phyloP scores from a whole-genome alignment of 257 asterid species.

The Nicotiana tomentosiformis region DNA sequence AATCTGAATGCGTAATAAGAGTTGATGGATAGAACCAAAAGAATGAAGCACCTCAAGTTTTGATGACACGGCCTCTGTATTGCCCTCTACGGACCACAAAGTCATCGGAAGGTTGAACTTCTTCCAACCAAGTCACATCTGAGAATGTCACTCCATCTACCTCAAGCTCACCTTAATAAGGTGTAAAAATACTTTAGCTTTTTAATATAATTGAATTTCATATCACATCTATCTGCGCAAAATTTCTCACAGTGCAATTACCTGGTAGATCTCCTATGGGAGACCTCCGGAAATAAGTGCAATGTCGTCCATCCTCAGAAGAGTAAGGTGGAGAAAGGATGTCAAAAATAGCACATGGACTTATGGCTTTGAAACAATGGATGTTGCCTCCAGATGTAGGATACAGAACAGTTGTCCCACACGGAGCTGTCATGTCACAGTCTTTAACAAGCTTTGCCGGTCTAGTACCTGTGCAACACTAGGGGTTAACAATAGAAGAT shows the following conservation, averaged over 20 bases:
- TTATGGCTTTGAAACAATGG: conserved; percentile 86
- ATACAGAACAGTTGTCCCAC: conserved; percentile 76
- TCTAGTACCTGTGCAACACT: conserved; percentile 53
- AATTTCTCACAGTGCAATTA: conserved; percentile 19
- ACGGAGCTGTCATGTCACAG: conserved; percentile 81
- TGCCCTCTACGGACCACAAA: conserved; percentile 85
- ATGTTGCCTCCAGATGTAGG: conserved; percentile 90
- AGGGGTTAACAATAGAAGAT: conserved; percentile 5
- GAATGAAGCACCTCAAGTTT: conserved; percentile 39
- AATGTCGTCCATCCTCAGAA: conserved; percentile 86
- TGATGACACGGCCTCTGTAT: conserved; percentile 82
- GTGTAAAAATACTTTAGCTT: not conserved
- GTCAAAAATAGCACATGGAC: conserved; percentile 94
- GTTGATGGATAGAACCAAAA: conserved; percentile 25
- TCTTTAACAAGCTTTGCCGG: conserved; percentile 70
- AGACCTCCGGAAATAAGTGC: conserved; percentile 80
- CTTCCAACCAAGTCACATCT: conserved; percentile 85
- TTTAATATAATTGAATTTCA: not conserved
- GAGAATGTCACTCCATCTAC: conserved; percentile 65
- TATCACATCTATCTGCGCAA: not conserved
- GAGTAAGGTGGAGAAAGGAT: conserved; percentile 97
- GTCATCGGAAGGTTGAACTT: conserved; percentile 83
- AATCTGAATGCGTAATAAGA: conserved; percentile 20
- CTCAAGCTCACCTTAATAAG: conserved; percentile 52
- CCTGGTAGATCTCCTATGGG: conserved; percentile 70